Evolutionary conservation across 805 yeast genomes (phyloP), one percentile per base, ranked within the genome.

Genomic region (Metschnikowia matae): DNA sequence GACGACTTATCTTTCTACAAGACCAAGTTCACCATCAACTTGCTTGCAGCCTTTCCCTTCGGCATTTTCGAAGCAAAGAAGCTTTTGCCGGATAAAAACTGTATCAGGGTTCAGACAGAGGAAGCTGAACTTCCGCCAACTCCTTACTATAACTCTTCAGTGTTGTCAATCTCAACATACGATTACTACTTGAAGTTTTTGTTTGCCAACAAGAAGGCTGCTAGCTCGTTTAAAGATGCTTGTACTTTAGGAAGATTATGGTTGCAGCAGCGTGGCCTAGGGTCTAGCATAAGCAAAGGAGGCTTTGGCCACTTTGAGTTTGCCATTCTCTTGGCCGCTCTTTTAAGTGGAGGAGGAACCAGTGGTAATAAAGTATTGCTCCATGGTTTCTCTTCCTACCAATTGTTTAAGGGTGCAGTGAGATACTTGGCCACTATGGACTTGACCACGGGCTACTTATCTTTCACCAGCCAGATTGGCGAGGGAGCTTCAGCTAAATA

Each of bases 251-350:
- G 97, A 3, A 79, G 91, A 54, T 70, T 94, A 49, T 94, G 99
- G 99, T 75, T 94, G 39, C 78, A 81, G 45, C 98, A 94, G 68
- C 79, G 96, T 56, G 96, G 96, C 0, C 81, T 89, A 51, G 75
- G 80, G 10, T 82, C 95, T 0, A 68, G 79, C 14, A 63, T 85
- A 32, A 73, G 79, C 15, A 74, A 79, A 40, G 87, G 88, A 32
- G 98, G 98, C 0, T 92, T 94, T 66, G 98, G 98, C 11, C 87
- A 85, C 59, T 89, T 89, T 65, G 98, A 94, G 69, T 90, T 90
- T 66, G 84, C 90, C 31, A 70, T 85, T 36, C 67, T 92, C 46
- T 81, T 89, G 83, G 84, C 96, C 39, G 86, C 90, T 1, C 70
- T 94, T 48, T 71, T 94, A 40, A 82, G 84, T 54, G 97, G 97